Conservation (phyloP, 2,329 filamentous ascomycete genomes). For the Dothiorella sarmentorum region DNA sequence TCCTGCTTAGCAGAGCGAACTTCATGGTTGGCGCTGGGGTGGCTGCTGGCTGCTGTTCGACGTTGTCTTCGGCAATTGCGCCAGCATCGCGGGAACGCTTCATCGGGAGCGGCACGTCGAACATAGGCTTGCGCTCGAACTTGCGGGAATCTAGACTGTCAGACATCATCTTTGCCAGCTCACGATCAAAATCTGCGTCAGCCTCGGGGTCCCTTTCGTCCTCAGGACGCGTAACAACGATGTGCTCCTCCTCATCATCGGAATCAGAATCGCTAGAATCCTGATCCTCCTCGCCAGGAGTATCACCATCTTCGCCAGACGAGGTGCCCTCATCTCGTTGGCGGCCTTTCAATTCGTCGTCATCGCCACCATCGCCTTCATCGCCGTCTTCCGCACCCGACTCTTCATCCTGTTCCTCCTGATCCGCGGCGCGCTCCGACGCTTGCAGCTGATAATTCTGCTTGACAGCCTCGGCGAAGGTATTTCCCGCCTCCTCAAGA, state of each 20-base stretch:
- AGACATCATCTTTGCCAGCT: constrained; percentile 97
- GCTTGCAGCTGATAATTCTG: constrained; percentile 83
- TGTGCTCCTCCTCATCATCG: constrained; percentile 73
- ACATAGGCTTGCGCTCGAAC: constrained; percentile 89
- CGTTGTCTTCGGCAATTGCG: constrained; percentile 38
- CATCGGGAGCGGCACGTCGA: constrained; percentile 97
- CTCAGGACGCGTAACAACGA: constrained; percentile 86
- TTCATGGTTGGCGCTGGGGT: constrained; percentile 68
- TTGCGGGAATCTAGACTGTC: constrained; percentile 95
- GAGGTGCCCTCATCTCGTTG: constrained; percentile 22
- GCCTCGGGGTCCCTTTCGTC: constrained; percentile 89
- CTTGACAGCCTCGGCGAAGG: constrained; percentile 82
- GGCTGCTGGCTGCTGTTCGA: constrained; percentile 38
- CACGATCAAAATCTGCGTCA: constrained; percentile 95
- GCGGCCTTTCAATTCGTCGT: constrained; percentile 21
- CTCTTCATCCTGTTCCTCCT: constrained; percentile 65
- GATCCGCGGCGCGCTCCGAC: constrained; percentile 64
- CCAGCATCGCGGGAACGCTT: constrained; percentile 61
- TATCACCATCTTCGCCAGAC: constrained; percentile 53
- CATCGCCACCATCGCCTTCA: constrained; percentile 56
- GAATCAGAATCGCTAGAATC: constrained; percentile 45
- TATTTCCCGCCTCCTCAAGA: constrained; percentile 75
- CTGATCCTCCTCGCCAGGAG: constrained; percentile 41
- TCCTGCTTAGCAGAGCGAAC: constrained; percentile 93
- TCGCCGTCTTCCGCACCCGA: constrained; percentile 69